phyloP scores from a whole-genome alignment of 257 asterid genomes.

The Plantago major region DNA sequence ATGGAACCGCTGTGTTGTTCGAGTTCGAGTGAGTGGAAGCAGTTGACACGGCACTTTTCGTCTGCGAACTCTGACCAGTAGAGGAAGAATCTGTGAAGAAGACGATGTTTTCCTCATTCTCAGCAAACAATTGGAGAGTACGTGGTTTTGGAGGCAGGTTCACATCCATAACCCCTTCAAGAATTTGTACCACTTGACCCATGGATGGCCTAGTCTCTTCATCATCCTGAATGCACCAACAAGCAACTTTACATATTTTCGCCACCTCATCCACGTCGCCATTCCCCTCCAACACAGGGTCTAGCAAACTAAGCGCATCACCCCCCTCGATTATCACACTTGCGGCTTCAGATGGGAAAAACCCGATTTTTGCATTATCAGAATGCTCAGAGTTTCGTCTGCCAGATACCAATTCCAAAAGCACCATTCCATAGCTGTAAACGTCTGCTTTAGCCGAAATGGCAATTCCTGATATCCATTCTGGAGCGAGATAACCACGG shows the following conservation, averaged over 20 bases:
- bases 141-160: conserved; percentile 27
- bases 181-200: conserved; percentile 27
- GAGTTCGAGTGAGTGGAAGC: conserved; percentile 17
- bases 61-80: conserved; percentile 27
- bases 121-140: conserved; percentile 32
- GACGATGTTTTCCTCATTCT: conserved; percentile 29
- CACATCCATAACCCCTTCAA: conserved; percentile 25
- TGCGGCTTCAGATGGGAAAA: conserved; percentile 18
- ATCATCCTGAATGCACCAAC: conserved; percentile 32
- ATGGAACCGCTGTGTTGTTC: conserved; percentile 2
- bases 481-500: conserved; percentile 28
- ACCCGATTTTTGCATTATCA: conserved; percentile 10
- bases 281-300: conserved; percentile 7
- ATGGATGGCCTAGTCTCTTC: conserved; percentile 23
- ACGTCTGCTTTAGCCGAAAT: conserved; percentile 28
- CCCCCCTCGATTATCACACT: conserved; percentile 14
- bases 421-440: conserved; percentile 33
- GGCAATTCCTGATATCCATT: conserved; percentile 25
- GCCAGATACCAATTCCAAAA: conserved; percentile 27
- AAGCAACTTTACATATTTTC: conserved; percentile 19
- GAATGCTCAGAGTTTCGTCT: conserved; percentile 21
- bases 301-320: conserved; percentile 18
- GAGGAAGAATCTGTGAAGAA: conserved; percentile 54
- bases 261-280: conserved; percentile 16
- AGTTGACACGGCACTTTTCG: conserved; percentile 28